Base-by-base conservation (phyloP, 257 asterid species). In the Nicotiana tabacum region DNA sequence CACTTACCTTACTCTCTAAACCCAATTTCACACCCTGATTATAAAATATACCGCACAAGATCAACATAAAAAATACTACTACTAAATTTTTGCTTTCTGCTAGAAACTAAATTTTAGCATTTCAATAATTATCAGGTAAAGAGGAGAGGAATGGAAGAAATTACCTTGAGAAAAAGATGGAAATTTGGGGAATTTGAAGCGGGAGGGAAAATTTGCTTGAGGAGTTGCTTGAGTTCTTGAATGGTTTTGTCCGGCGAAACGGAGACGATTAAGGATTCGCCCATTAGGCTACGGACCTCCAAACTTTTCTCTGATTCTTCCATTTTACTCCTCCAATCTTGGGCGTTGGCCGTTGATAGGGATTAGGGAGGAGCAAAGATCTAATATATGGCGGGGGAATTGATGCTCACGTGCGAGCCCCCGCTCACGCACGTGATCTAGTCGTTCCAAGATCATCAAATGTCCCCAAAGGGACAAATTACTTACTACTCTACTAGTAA, bases 81-180 rank as follows among this genome's bases (percentile, higher is more conserved):
- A 66, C 3, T 0, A 32, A 1, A 11, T 5, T 29, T 65, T 62
- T 60, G 13, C 66, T 21, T n/a, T 61, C 32, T 8, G 15, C 32
- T 61, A 61, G 12, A 10, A 8, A 60, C 15, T 61, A 61, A 81
- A 66, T 8, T 4, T 46, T 32, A 6, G 10, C 8, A 64, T 56
- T 30, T 21, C 53, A 51, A 29, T 7, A 16, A 35, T 33, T n/a
- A 2, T 43, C 29, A 9, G 56, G 15, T 2, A 69, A 30, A 69
- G n/a, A 43, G 11, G 3, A 35, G 46, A 78, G 57, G 51, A 82
- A 43, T 43, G 35, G n/a, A 76, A 57, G 64, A 81, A 60, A 55
- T 60, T 88, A 65, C 99, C 97, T 91, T 91, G 70, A 89, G 88
- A 85, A 89, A 91, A n/a, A 96, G 93, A 86, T 96, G 99, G 85